Conservation (phyloP, 768 basidiomycete genomes). For the Russula emetica region DNA sequence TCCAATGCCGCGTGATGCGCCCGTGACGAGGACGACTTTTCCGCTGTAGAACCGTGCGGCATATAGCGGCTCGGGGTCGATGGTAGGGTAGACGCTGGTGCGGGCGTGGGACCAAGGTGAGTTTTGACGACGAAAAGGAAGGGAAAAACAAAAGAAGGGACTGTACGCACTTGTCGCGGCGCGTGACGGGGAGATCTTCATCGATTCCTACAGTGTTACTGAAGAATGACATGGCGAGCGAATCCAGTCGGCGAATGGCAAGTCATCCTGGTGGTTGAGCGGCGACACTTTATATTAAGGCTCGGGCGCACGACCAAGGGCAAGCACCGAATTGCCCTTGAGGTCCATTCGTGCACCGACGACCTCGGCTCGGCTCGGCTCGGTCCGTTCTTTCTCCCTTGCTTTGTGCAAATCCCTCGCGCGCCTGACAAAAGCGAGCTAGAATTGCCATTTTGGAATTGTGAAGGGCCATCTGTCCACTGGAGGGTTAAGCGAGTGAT, state of each 20-base stretch:
- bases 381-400: no score
- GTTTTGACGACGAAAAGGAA: not conserved
- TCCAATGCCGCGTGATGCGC: slow-evolving; percentile 18
- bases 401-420: not conserved
- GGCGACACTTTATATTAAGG: not conserved
- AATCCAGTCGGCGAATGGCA: not conserved
- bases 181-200: slow-evolving; percentile 16
- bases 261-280: not conserved
- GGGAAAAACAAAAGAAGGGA: no score
- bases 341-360: not conserved
- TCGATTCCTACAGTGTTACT: not conserved
- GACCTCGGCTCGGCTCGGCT: no score
- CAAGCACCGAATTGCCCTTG: not conserved
- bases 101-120: not conserved
- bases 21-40: slow-evolving; percentile 16
- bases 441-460: no score
- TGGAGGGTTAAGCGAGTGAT: no score
- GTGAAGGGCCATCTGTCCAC: no score
- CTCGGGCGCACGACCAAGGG: not conserved
- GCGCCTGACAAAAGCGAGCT: no score
- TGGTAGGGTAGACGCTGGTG: slow-evolving; percentile 3
- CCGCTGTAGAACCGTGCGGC: not conserved
- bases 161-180: slow-evolving; percentile 2
- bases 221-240: not conserved
- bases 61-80: not conserved